These are phyloP conservation scores for Trichoderma semiorbis DNA, from an alignment of 2,329 filamentous ascomycete genomes.

Conservation along the genomic window DNA sequence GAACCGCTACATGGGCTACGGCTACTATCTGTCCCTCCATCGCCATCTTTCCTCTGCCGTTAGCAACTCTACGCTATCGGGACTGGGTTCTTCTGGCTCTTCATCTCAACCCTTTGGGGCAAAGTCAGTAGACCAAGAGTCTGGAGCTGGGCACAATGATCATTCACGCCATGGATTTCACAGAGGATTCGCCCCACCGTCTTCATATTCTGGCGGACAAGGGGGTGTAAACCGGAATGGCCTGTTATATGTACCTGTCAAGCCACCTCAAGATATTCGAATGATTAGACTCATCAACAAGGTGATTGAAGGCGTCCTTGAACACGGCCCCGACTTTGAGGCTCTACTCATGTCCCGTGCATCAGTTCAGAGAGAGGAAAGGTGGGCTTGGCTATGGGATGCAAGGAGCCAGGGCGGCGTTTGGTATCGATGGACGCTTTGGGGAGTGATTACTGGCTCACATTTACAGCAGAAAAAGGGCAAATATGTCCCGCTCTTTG, in stretches of 20 bases:
- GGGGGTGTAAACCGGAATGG: slow-evolving; percentile 44
- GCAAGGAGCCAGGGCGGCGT: slow-evolving; percentile 72
- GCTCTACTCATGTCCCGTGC: slow-evolving; percentile 84
- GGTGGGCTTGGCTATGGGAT: slow-evolving; percentile 94
- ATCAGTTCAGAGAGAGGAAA: slow-evolving; percentile 80
- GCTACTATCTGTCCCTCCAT: slow-evolving; percentile 76
- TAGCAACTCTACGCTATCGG: slow-evolving; percentile 39
- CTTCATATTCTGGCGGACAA: slow-evolving; percentile 55
- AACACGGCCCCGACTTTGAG: slow-evolving; percentile 83
- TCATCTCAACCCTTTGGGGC: slow-evolving; percentile 73
- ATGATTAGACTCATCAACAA: slow-evolving; percentile 83
- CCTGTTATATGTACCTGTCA: slow-evolving; percentile 66
- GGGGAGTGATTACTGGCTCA: slow-evolving; percentile 74
- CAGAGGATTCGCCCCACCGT: slow-evolving; percentile 71
- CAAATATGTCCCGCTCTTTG: slow-evolving; percentile 66
- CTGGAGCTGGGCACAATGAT: slow-evolving; percentile 32
- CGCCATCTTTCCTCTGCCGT: slow-evolving; percentile 76
- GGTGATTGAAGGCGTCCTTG: slow-evolving; percentile 74
- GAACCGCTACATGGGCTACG: slow-evolving; percentile 80
- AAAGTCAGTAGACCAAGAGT: slow-evolving; percentile 53
- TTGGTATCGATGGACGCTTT: slow-evolving; percentile 91
- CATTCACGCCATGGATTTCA: slow-evolving; percentile 43
- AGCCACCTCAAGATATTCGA: slow-evolving; percentile 71
- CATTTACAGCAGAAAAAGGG: slow-evolving; percentile 44
- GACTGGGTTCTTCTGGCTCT: slow-evolving; percentile 37